phyloP scores from a whole-genome alignment of 495 filamentous ascomycete genomes.

The Neurospora hispaniola region DNA sequence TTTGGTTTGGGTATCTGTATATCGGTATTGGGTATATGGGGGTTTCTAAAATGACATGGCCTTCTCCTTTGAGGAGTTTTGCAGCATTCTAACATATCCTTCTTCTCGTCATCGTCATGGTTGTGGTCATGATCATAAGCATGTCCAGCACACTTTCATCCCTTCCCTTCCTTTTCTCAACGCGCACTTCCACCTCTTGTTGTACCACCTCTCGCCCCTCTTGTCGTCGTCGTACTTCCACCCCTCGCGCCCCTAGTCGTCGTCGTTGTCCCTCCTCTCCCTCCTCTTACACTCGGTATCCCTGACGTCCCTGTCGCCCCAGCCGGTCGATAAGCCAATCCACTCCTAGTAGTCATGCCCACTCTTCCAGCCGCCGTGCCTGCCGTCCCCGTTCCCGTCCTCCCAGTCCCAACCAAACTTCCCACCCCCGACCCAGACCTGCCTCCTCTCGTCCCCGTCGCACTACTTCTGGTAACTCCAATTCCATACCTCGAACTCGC shows the following conservation, averaged over 20 bases:
- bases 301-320: neutral
- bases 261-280: constrained; percentile 15
- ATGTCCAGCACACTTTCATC: neutral
- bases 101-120: neutral
- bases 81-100: neutral
- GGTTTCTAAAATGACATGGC: neutral
- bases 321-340: neutral
- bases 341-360: neutral
- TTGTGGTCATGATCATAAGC: neutral
- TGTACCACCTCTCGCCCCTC: neutral
- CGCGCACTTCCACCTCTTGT: neutral
- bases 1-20: neutral
- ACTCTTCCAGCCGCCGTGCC: neutral
- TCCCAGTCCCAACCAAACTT: neutral
- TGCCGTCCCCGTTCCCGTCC: neutral
- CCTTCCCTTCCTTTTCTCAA: neutral
- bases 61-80: neutral
- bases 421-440: constrained; percentile 18
- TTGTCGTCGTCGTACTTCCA: constrained; percentile 11
- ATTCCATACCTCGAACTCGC: constrained; percentile 18
- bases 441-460: constrained; percentile 32
- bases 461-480: constrained; percentile 16
- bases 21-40: constrained; percentile 5
- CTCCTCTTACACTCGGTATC: constrained; percentile 9
- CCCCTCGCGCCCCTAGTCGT: constrained; percentile 6